A percentile compares a stretch with the other conserved stretches of the same genome.
These are phyloP conservation scores for Eustoma russellianum DNA, from an alignment of 257 asterid genomes.

Conservation along the genomic window DNA sequence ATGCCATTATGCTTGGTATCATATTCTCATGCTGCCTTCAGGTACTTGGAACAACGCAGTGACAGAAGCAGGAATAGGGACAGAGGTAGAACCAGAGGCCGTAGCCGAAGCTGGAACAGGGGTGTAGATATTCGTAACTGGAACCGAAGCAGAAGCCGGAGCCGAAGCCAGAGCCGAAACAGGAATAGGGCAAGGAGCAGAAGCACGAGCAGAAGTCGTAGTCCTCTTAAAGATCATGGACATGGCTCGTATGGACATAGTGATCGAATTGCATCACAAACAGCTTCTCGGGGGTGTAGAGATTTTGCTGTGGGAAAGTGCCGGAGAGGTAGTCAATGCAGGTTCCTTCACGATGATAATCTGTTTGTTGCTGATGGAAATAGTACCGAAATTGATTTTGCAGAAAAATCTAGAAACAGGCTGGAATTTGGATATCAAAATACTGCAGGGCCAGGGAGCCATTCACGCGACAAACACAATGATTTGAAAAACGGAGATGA, in stretches of 20 bases:
- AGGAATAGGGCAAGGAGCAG: constrained; percentile 28
- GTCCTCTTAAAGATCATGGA: constrained; percentile 43
- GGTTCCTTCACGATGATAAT: constrained; percentile 50
- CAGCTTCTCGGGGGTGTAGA: constrained; percentile 55
- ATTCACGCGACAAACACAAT: constrained; percentile 30
- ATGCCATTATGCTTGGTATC: background rate
- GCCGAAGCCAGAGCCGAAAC: constrained; percentile 32
- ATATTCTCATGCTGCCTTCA: constrained; percentile 19
- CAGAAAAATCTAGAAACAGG: constrained; percentile 40
- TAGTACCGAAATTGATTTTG: constrained; percentile 25
- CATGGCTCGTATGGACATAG: constrained; percentile 48
- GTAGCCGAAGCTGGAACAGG: constrained; percentile 54
- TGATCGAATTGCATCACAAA: constrained; percentile 43
- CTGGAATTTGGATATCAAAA: constrained; percentile 34
- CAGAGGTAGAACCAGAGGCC: constrained; percentile 34
- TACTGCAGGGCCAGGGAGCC: constrained; percentile 33
- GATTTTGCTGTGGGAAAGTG: constrained; percentile 55
- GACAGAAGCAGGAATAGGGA: constrained; percentile 34
- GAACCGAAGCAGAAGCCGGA: constrained; percentile 45
- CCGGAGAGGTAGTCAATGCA: constrained; percentile 71
- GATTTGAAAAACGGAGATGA: constrained; percentile 36
- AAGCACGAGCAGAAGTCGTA: constrained; percentile 43
- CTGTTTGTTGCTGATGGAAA: constrained; percentile 25
- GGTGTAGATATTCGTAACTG: constrained; percentile 16
- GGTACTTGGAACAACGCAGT: constrained; percentile 35